Evolutionary conservation across 23 red algal species (phyloP), one percentile per base, ranked within the genome.

Genomic region (Gracilaria vermiculophylla): DNA sequence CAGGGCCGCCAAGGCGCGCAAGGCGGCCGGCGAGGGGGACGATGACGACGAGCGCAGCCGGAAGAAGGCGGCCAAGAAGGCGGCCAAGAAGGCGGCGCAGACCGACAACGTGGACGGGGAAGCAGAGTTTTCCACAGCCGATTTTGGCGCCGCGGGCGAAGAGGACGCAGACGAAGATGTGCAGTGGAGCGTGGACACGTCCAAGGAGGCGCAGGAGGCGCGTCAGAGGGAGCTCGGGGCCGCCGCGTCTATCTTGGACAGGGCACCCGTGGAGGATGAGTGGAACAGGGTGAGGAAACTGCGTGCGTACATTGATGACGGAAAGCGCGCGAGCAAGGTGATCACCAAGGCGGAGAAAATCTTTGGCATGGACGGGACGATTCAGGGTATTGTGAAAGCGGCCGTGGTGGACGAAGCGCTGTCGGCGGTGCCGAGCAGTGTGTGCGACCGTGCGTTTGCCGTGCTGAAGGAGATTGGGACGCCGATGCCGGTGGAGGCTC

Each of bases 171-270:
- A 96, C 53, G 94, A 98, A 62, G 81, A 94, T 23, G 72, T 94
- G n/a, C 82, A 94, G 77, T 91, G 84, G 88, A 91, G 85, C 76
- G 86, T 90, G 23, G 94, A 86, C 58, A 91, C 87, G 47, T 87
- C 81, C 32, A 87, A 85, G 61, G 82, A 85, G 41, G 91, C 91
- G 23, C 55, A 87, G 74, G 91, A 80, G 54, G 91, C 91, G 19
- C 81, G 91, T 25, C 53, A 64, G 71, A 45, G 77, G 19, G 80
- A 87, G 52, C 34, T 87, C 8, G 91, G 82, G 48, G 80, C 91
- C 5, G 91, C 91, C 20, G 86, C 86, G 37, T 37, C 73, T 41
- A 79, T 94, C 45, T 61, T 94, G 43, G 81, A 94, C 54, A 51
- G 86, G 11, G 54, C 71, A 7, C 39, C 73, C 29, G 75, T 47